Evolutionary conservation across 2,329 filamentous ascomycete genomes (phyloP), one percentile per base, ranked within the genome.

Genomic region (Clonostachys byssicola): DNA sequence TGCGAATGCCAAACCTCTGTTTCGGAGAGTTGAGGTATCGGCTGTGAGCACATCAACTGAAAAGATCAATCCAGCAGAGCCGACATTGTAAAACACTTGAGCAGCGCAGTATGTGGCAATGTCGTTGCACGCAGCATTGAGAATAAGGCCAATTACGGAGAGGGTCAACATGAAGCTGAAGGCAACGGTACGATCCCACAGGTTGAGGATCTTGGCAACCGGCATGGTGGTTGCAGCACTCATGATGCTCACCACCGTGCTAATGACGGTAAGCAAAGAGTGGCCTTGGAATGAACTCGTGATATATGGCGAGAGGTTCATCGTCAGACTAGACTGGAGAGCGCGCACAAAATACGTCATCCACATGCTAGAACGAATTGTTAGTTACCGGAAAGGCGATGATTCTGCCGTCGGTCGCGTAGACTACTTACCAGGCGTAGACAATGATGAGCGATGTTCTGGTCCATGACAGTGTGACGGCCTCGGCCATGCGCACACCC

Each of bases 31-130:
- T 3, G 55, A 60, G 44, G 80, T 83, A 55, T 87, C 84, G 30
- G 83, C 80, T 47, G 82, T 78, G 55, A 86, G 78, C n/a, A 87
- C 76, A 51, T 76, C 74, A 34, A 85, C 66, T 34, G 75, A 71
- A 53, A 82, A 85, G 40, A 74, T 72, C 39, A 86, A 65, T 13
- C 80, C 81, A 12, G 75, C 54, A 41, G 56, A 58, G 17, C 82
- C 83, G 44, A 81, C 73, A 48, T 74, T 77, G 56, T 85, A 85
- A 50, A 86, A 80, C 3, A 85, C 47, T 49, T 52, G 39, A 17
- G 52, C 55, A 18, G 56, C 55, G 12, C 52, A 54, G 44, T 54
- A 57, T 1, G 70, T 73, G 13, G 68, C 61, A 9, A 80, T 63
- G 42, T 69, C 70, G 6, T 71, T 64, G 53, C 70, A 80, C 0